Evolutionary conservation across 2,329 filamentous ascomycete species (phyloP), one percentile per base, ranked within the genome.

Genomic region (Pseudogymnoascus sp.): DNA sequence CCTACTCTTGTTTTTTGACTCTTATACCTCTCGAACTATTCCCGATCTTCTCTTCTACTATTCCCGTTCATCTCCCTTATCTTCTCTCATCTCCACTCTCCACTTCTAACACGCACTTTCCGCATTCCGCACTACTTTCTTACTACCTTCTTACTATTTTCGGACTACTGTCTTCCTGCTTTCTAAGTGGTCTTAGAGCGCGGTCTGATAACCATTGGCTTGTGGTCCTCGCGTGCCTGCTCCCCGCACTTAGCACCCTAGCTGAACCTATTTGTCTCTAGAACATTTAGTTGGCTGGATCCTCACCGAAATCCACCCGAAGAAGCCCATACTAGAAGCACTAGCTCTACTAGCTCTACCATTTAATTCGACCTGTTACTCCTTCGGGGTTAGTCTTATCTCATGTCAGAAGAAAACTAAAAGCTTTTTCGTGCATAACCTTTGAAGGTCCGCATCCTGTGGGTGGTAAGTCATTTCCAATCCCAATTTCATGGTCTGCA

Each of bases 401-500:
- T 56, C 49, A 34, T 56, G 49, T 56, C 49, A 56, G 28, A 56
- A 56, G 28, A 31, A 34, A 56, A 34, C 49, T 56, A 56, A 56
- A 56, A 56, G 49, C 49, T 56, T 56, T 56, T 56, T 34, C 49
- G 49, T 56, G 49, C 49, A 56, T 34, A 56, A 56, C 49, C 25
- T 56, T 56, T 56, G n/a, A 3, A 56, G 49, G 49, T 7, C 49
- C 46, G 2, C 40, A 31, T 56, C 23, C 8, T 53, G 25, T 53
- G 14, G 14, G 49, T 56, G 49, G 49, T 56, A 56, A 56, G 49
- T 56, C 28, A 56, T 56, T 56, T 56, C 49, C 16, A 56, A 56
- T 34, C 49, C 46, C 28, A 56, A 56, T 56, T 56, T 21, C 49
- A 56, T 56, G 49, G 49, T 9, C 49, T 56, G 49, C 49, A 56